phyloP scores from a whole-genome alignment of 257 asterid species.

The Euphrasia confusa region DNA sequence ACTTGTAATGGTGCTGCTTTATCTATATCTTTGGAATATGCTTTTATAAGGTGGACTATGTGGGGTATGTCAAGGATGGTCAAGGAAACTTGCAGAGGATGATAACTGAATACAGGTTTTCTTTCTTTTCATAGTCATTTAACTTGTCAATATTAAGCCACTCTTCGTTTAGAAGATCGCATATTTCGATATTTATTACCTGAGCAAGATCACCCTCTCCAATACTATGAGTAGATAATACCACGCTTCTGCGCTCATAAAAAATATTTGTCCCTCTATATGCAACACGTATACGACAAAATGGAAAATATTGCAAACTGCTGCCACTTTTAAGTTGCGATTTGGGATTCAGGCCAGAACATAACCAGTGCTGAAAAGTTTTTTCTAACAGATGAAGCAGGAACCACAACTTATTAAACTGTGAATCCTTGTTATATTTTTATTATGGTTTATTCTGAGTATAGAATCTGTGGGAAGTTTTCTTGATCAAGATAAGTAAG shows the following conservation, averaged over 20 bases:
- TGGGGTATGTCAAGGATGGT: constrained; percentile 74
- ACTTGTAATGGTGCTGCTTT: constrained; percentile 18
- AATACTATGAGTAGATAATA: constrained; percentile 17
- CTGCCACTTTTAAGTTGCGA: constrained; percentile 14
- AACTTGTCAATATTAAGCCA: constrained; percentile 21
- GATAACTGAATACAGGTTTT: constrained; percentile 71
- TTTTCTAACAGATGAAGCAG: constrained; percentile 15
- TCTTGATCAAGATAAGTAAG: background rate
- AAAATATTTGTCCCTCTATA: constrained; percentile 11
- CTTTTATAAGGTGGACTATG: constrained; percentile 67
- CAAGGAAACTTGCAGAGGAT: constrained; percentile 65
- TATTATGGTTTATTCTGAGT: constrained; percentile 1
- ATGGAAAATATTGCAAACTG: constrained; percentile 6
- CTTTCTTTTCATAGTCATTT: constrained; percentile 22
- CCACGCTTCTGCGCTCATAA: constrained; percentile 9
- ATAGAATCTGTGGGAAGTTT: background rate
- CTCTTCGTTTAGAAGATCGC: constrained; percentile 19
- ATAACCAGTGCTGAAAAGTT: background rate
- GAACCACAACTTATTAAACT: background rate
- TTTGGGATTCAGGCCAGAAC: constrained; percentile 9
- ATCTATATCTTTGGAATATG: constrained; percentile 16
- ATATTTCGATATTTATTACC: constrained; percentile 18
- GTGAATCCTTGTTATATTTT: background rate
- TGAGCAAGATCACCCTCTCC: constrained; percentile 11
- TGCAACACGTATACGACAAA: constrained; percentile 14